These are phyloP conservation scores for Phalaenopsis aphrodite DNA, from an alignment of 106 monocot genomes.

Conservation along the genomic window DNA sequence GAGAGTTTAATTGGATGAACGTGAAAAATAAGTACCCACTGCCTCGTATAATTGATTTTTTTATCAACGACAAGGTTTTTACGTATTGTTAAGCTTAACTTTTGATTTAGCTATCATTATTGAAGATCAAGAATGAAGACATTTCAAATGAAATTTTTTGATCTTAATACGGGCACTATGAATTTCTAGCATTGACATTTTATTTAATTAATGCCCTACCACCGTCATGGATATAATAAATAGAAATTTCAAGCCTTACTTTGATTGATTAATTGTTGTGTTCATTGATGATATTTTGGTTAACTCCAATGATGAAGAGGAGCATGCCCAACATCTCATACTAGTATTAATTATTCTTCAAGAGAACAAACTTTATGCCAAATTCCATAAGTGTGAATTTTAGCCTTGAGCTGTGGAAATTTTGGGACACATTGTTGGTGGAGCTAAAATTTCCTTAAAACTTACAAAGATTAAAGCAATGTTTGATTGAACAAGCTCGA, in stretches of 20 bases:
- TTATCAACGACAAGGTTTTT: no score
- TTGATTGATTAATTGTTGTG: not conserved
- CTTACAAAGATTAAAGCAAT: not conserved
- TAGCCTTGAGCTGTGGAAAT: not conserved
- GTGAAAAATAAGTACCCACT: no score
- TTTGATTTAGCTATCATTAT: no score
- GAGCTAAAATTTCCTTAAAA: not conserved
- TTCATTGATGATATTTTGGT: not conserved
- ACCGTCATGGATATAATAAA: not conserved
- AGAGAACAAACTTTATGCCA: not conserved
- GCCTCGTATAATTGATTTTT: no score
- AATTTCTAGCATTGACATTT: not conserved
- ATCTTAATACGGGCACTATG: no score
- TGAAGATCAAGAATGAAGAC: no score
- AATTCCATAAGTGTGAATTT: slow-evolving; percentile 3
- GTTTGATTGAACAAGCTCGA: not conserved
- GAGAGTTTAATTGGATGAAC: no score
- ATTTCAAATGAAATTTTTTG: no score
- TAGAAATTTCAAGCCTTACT: not conserved
- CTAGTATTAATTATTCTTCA: not conserved
- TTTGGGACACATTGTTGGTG: not conserved
- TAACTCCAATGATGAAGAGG: not conserved
- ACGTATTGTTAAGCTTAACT: no score
- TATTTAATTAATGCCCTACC: not conserved
- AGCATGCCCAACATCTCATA: not conserved